Evolutionary conservation across 129 eudicot species (phyloP).

Genomic region (Flaveria robusta): DNA sequence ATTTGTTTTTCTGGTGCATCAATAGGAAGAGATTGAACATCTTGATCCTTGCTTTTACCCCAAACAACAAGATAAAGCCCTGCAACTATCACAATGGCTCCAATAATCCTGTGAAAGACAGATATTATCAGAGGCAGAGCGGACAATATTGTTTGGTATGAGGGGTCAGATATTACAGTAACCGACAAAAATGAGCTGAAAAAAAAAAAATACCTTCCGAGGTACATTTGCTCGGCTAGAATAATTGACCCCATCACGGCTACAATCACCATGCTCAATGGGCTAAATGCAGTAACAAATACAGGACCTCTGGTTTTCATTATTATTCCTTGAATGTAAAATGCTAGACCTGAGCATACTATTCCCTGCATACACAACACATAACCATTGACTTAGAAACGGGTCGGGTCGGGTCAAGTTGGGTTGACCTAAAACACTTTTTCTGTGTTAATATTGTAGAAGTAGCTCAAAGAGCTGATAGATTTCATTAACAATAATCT

Average conservation of each 20-base stretch:
- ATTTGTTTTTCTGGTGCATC: slow-evolving; percentile 31
- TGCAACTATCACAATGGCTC: slow-evolving; percentile 64
- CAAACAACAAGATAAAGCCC: slow-evolving; percentile 85
- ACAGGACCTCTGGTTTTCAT: slow-evolving; percentile 74
- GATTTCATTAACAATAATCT: not conserved
- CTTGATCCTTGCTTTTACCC: slow-evolving; percentile 81
- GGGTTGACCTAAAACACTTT: not conserved
- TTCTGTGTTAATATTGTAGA: not conserved
- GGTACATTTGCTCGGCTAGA: slow-evolving; percentile 55
- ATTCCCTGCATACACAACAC: slow-evolving; percentile 51
- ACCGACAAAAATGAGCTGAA: not conserved
- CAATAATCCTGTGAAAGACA: slow-evolving; percentile 58
- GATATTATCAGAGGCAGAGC: not conserved
- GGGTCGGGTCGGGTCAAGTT: not conserved
- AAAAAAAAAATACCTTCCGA: slow-evolving; percentile 56
- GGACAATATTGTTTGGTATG: not conserved
- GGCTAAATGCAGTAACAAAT: slow-evolving; percentile 75
- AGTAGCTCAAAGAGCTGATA: not conserved
- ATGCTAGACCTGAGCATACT: slow-evolving; percentile 74
- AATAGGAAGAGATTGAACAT: slow-evolving; percentile 23
- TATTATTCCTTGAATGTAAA: slow-evolving; percentile 66
- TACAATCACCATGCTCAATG: slow-evolving; percentile 67
- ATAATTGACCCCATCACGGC: slow-evolving; percentile 65
- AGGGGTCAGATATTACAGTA: not conserved
- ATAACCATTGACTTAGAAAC: not conserved